Evolutionary conservation across 1,284 basidiomycete genomes (phyloP), one percentile per base, ranked within the genome.

Genomic region (Melampsora americana): DNA sequence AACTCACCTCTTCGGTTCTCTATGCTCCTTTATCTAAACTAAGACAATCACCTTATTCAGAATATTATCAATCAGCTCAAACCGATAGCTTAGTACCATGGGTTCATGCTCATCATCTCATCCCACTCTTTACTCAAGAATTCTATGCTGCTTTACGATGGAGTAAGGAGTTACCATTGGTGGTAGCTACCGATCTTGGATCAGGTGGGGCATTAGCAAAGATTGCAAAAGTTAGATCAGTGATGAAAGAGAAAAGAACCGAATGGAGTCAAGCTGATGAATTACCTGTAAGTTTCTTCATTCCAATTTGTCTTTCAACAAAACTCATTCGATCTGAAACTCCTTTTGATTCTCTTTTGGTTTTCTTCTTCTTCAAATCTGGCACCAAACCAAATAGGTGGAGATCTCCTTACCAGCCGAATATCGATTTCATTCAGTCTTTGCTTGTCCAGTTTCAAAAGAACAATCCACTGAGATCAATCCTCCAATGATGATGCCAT

Each of bases 371-470:
- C 12, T 16, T 35, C 39, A 18, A 69, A 26, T 69, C 56, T 14
- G 50, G 18, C 4, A 3, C 3, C 16, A 53, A 53, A 53, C n/a
- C n/a, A 28, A 68, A 32, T 80, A 96, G 94, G 93, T 98, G 82
- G 95, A 97, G 84, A 93, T 99, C 79, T 92, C 93, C 0, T 83
- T 99, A 14, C 89, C 91, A 0, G 59, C 79, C 1, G 89, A 92
- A 79, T 90, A 94, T 80, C 86, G 93, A 39, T 98, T 95, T 83
- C 96, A 99, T 83, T 96, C 94, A 1, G 91, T 96, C 77, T 99
- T 99, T 82, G 90, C 93, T 59, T 99, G 96, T 83, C 93, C 96
- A 0, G 95, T 99, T 39, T 95, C 92, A 18, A 99, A 98, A 84
- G 95, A 99, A 81, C 79, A 79, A 60, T 89, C 93, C 16, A 95